Evolutionary conservation across 2,329 filamentous ascomycete species (phyloP).

Genomic region (Bertia moriformis): DNA sequence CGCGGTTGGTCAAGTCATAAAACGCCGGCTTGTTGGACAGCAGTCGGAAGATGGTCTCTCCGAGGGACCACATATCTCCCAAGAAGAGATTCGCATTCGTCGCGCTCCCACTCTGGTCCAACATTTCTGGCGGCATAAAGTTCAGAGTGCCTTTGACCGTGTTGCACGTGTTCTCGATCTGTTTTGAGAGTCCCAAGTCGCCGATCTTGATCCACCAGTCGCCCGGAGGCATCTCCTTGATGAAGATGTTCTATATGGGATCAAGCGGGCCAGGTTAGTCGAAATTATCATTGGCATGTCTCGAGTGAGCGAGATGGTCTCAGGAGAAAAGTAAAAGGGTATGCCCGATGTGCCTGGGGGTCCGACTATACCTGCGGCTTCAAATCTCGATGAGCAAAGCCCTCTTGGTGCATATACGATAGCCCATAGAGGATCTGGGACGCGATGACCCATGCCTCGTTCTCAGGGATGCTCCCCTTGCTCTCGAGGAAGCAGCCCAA

Average conservation of each 20-base stretch:
- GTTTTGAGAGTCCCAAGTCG: slow-evolving; percentile 10
- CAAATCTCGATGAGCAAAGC: slow-evolving; percentile 7
- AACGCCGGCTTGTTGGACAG: too few relatives aligned
- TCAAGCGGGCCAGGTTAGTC: too few relatives aligned
- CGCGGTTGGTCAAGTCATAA: too few relatives aligned
- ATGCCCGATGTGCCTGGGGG: background rate
- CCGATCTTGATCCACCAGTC: slow-evolving; percentile 9
- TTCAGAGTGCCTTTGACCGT: background rate
- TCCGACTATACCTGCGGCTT: slow-evolving; percentile 5
- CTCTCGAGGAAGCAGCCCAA: slow-evolving; percentile 5
- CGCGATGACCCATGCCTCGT: slow-evolving; percentile 3
- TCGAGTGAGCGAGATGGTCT: too few relatives aligned
- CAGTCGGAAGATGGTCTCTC: too few relatives aligned
- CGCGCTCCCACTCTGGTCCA: too few relatives aligned
- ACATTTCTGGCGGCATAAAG: background rate
- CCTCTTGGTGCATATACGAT: slow-evolving; percentile 6
- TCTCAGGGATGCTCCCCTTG: slow-evolving; percentile 3
- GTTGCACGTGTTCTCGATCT: background rate
- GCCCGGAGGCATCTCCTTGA: slow-evolving; percentile 2
- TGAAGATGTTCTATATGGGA: slow-evolving; percentile 11
- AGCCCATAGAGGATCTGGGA: slow-evolving; percentile 6
- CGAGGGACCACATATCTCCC: background rate
- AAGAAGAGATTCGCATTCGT: background rate
- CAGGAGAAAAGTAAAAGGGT: too few relatives aligned
- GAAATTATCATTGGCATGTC: background rate